Conservation (phyloP, 2,329 filamentous ascomycete species). For the Aspergillus ochraceoroseus region DNA sequence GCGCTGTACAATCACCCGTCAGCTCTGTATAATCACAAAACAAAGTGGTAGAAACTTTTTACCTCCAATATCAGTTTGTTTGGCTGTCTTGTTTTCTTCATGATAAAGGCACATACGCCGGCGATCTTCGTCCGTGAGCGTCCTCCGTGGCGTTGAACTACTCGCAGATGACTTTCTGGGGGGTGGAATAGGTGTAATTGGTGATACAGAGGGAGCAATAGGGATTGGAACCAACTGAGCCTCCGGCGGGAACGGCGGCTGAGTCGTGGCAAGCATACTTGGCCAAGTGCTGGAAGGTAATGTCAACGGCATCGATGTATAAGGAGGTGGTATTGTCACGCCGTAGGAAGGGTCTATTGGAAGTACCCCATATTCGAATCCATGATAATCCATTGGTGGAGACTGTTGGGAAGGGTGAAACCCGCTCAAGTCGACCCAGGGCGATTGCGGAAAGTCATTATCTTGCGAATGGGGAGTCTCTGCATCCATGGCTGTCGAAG, state of each 20-base stretch:
- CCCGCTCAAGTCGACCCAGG: constrained; percentile 45
- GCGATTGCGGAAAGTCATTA: constrained; percentile 42
- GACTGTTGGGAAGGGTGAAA: constrained; percentile 57
- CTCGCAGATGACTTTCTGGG: constrained; percentile 14
- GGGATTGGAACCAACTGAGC: constrained; percentile 57
- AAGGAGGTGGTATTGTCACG: constrained; percentile 55
- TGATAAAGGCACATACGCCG: constrained; percentile 91
- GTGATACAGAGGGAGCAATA: constrained; percentile 51
- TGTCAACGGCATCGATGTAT: constrained; percentile 61
- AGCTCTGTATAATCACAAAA: constrained; percentile 14
- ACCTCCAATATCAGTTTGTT: constrained; percentile 95
- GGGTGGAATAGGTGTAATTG: constrained; percentile 42
- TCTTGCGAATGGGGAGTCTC: constrained; percentile 44
- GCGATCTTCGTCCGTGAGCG: constrained; percentile 84
- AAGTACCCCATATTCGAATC: constrained; percentile 60
- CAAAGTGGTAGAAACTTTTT: constrained; percentile 32
- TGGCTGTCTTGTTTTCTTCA: constrained; percentile 80
- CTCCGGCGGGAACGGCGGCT: constrained; percentile 60
- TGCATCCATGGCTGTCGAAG: constrained; percentile 39
- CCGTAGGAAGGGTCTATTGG: constrained; percentile 54
- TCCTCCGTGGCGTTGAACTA: constrained; percentile 67
- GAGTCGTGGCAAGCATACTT: constrained; percentile 68
- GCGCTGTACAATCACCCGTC: constrained; percentile 47
- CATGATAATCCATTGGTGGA: constrained; percentile 65
- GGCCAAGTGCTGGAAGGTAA: constrained; percentile 69